Percentiles rank a stretch among this genome's conserved stretches.
phyloP scores from a whole-genome alignment of 116 monocot species.

The Trichopus zeylanicus region DNA sequence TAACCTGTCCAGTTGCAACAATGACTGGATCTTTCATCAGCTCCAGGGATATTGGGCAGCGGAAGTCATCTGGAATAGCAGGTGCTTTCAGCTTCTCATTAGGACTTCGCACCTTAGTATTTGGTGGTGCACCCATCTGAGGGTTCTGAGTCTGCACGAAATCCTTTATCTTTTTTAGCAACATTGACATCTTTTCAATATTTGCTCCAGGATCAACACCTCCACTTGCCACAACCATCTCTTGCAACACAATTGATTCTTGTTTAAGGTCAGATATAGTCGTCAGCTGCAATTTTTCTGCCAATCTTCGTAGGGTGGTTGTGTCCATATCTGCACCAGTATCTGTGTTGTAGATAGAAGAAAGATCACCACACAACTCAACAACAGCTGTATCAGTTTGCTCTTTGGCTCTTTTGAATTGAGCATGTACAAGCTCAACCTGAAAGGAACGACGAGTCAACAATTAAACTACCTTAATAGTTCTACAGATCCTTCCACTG shows the following conservation, averaged over 20 bases:
- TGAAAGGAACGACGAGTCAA: constrained; percentile 10
- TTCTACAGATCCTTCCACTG: neutral
- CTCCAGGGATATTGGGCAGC: constrained; percentile 86
- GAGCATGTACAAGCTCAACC: constrained; percentile 92
- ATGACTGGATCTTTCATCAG: constrained; percentile 98
- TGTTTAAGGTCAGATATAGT: constrained; percentile 81
- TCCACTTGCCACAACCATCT: constrained; percentile 57
- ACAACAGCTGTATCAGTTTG: constrained; percentile 49
- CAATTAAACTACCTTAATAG: neutral
- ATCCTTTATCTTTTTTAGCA: constrained; percentile 86
- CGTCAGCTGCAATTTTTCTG: constrained; percentile 73
- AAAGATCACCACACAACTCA: constrained; percentile 66
- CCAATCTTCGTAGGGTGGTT: constrained; percentile 37
- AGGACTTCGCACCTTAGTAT: constrained; percentile 12
- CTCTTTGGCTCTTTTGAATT: constrained; percentile 93
- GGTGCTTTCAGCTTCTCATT: constrained; percentile 26
- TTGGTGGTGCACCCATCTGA: constrained; percentile 39
- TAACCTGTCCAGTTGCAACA: constrained; percentile 93
- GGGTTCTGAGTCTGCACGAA: constrained; percentile 61
- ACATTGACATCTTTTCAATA: constrained; percentile 73
- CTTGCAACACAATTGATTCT: constrained; percentile 80
- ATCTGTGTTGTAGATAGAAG: constrained; percentile 35
- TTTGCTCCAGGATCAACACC: constrained; percentile 63
- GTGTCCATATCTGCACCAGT: constrained; percentile 24
- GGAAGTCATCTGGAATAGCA: constrained; percentile 82